Percentiles rank a stretch among this genome's conserved stretches.
Conservation (phyloP, 352 stramenopile species). For the Phytophthora boehmeriae region DNA sequence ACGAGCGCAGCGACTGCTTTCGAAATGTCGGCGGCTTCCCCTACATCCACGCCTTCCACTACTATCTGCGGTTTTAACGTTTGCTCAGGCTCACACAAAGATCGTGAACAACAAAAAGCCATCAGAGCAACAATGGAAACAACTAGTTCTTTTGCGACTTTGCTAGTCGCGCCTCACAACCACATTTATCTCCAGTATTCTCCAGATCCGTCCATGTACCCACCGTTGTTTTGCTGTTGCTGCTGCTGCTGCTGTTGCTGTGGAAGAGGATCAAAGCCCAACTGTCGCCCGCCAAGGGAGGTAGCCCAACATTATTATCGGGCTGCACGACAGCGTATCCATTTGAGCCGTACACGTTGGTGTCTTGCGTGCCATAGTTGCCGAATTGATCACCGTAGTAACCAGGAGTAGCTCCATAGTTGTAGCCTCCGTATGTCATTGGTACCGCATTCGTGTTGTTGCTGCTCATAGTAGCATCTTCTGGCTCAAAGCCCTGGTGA, state of each 20-base stretch:
- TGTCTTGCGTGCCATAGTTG: conserved; percentile 37
- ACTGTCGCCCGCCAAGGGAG: conserved; percentile 31
- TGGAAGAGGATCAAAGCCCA: conserved; percentile 37
- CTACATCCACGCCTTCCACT: conserved; percentile 81
- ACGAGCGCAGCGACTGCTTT: conserved; percentile 55
- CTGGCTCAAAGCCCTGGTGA: conserved; percentile 65
- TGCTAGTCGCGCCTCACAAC: conserved; percentile 4
- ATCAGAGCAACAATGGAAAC: conserved; percentile 16
- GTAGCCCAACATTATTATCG: conserved; percentile 31
- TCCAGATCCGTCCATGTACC: conserved; percentile 50
- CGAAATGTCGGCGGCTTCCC: conserved; percentile 72
- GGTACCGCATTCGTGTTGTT: conserved; percentile 27
- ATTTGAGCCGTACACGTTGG: conserved; percentile 37
- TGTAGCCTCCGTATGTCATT: conserved; percentile 42
- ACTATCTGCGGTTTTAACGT: conserved; percentile 71
- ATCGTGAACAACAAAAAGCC: conserved; percentile 4
- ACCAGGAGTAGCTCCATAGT: conserved; percentile 28
- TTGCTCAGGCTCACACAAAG: not conserved
- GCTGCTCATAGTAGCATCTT: conserved; percentile 45
- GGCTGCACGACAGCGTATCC: conserved; percentile 38
- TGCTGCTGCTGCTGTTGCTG: conserved; percentile 35
- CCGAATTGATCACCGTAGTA: conserved; percentile 48
- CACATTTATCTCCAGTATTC: conserved; percentile 62
- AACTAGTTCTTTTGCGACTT: conserved; percentile 16
- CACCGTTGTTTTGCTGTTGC: conserved; percentile 40